Conservation (phyloP, 192 early-diverging fungal species). For the Mortierella claussenii region DNA sequence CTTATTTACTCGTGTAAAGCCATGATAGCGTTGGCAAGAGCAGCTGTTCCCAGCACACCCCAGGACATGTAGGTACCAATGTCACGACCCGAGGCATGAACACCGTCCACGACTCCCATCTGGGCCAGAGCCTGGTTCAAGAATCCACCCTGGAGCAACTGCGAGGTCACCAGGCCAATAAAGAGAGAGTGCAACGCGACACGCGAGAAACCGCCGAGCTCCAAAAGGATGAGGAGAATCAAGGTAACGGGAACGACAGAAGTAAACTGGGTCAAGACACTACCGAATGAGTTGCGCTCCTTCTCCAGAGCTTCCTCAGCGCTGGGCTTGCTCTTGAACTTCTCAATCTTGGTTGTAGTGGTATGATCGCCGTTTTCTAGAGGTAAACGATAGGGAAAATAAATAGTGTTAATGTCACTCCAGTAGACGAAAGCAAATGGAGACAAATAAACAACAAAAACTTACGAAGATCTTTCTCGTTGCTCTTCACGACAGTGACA, state of each 20-base stretch:
- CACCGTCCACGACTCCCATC: slow-evolving; percentile 35
- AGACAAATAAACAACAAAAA: too few species aligned
- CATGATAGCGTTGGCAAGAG: slow-evolving; percentile 22
- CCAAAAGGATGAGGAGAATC: slow-evolving; percentile 25
- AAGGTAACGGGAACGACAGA: slow-evolving; percentile 23
- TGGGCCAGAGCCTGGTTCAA: slow-evolving; percentile 12
- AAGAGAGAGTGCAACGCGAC: slow-evolving; percentile 27
- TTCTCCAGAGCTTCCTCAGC: slow-evolving; percentile 16
- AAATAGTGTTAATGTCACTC: too few species aligned
- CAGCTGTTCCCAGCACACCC: slow-evolving; percentile 16
- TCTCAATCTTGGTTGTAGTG: slow-evolving; percentile 20
- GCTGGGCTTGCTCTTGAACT: slow-evolving; percentile 16
- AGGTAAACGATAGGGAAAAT: neutral
- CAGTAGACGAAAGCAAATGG: too few species aligned
- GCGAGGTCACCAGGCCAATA: slow-evolving; percentile 16
- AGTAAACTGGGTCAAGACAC: slow-evolving; percentile 26
- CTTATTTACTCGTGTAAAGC: slow-evolving; percentile 14
- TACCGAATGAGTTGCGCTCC: slow-evolving; percentile 26
- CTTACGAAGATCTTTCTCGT: slow-evolving; percentile 3
- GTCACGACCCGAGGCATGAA: slow-evolving; percentile 28
- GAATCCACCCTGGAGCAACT: slow-evolving; percentile 26
- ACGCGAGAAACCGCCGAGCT: slow-evolving; percentile 18
- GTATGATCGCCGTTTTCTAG: slow-evolving; percentile 5
- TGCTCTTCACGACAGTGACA: slow-evolving; percentile 19
- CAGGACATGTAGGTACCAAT: slow-evolving; percentile 34